Percentiles rank a stretch among this genome's conserved stretches.
Evolutionary conservation across 768 basidiomycete genomes (phyloP).

Genomic region (Boletus sp.): DNA sequence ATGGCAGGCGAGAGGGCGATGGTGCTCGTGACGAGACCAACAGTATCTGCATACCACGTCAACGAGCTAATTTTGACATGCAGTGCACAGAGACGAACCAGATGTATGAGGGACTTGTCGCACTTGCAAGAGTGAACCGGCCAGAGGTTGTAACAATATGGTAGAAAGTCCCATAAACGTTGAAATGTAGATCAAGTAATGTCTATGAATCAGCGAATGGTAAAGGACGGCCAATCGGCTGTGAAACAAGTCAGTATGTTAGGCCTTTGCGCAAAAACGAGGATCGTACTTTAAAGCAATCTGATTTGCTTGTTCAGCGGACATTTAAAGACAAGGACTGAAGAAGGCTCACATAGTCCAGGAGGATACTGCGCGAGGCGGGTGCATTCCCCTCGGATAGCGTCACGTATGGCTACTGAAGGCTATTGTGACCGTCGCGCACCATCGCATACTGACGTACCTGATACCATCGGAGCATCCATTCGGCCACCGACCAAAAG

Average conservation of each 20-base stretch:
- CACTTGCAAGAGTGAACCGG: constrained; percentile 36
- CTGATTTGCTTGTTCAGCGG: constrained; percentile 27
- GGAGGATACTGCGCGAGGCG: constrained; percentile 58
- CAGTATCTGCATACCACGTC: constrained; percentile 27
- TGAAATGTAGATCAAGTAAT: constrained; percentile 54
- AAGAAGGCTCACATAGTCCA: constrained; percentile 54
- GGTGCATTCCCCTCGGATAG: constrained; percentile 49
- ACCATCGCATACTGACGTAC: constrained; percentile 32
- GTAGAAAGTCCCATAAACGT: constrained; percentile 44
- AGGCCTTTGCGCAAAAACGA: background rate
- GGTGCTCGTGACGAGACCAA: constrained; percentile 39
- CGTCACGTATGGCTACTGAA: constrained; percentile 55
- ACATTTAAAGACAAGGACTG: background rate
- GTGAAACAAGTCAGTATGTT: constrained; percentile 3
- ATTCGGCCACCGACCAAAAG: constrained; percentile 52
- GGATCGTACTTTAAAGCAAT: constrained; percentile 40
- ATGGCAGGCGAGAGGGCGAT: constrained; percentile 47
- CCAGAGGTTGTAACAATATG: constrained; percentile 55
- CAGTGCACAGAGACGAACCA: constrained; percentile 6
- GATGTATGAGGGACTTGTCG: constrained; percentile 17
- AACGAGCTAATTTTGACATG: constrained; percentile 4
- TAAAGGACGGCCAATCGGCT: constrained; percentile 46
- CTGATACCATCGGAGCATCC: constrained; percentile 55
- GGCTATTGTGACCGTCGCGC: constrained; percentile 4
- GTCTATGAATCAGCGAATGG: constrained; percentile 47